Evolutionary conservation across 441 rosid genomes (phyloP).

Genomic region (Rhodomyrtus psidioides): DNA sequence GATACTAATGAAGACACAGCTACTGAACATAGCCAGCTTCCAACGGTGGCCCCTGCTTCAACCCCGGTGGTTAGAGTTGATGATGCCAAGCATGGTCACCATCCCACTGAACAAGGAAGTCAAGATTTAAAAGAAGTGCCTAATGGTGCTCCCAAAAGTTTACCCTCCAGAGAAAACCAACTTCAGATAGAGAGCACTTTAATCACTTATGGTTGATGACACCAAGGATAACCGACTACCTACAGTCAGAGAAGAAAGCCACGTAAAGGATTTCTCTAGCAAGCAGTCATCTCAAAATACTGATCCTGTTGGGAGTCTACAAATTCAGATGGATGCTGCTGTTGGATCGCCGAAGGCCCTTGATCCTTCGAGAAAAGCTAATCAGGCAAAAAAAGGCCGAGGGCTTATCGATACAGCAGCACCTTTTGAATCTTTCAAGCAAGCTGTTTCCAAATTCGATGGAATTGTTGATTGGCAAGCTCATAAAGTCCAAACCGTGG

Average conservation of each 20-base stretch:
- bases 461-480: slow-evolving; percentile 99
- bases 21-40: background rate
- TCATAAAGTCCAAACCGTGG: slow-evolving; percentile 64
- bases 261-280: slow-evolving; percentile 8
- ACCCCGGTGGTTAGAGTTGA: background rate
- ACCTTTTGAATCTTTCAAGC: slow-evolving; percentile 91
- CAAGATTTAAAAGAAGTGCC: slow-evolving; percentile 3
- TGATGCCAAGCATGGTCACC: background rate
- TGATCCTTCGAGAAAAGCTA: slow-evolving; percentile 23
- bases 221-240: slow-evolving; percentile 11
- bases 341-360: slow-evolving; percentile 9
- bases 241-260: slow-evolving; percentile 14
- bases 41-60: background rate
- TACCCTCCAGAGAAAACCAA: background rate
- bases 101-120: background rate
- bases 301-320: slow-evolving; percentile 12
- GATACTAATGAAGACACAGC: too few relatives aligned
- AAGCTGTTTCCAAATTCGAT: slow-evolving; percentile 90
- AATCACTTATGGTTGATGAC: background rate
- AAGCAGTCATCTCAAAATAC: slow-evolving; percentile 19
- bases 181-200: slow-evolving; percentile 9
- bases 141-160: background rate
- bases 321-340: slow-evolving; percentile 15
- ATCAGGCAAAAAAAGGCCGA: slow-evolving; percentile 19
- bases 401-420: slow-evolving; percentile 79